phyloP scores from a whole-genome alignment of 2,329 filamentous ascomycete species.

The Monosporascus sp. region DNA sequence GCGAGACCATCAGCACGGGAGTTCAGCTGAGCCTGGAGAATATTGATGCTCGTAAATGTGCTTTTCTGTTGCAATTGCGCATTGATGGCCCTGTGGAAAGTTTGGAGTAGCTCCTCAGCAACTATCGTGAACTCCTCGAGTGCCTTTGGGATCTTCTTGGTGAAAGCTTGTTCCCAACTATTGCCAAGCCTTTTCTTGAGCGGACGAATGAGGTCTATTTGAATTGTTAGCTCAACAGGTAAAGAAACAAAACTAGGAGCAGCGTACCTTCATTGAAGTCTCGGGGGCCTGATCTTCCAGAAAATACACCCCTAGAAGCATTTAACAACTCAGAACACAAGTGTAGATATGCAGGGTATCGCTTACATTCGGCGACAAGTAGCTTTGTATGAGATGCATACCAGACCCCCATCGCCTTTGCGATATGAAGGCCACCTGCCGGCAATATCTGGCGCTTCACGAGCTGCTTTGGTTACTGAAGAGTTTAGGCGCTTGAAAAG shows the following conservation, averaged over 20 bases:
- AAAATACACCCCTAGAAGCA: slow-evolving; percentile 9
- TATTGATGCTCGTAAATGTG: not conserved
- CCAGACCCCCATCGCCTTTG: slow-evolving; percentile 5
- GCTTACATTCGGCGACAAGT: slow-evolving; percentile 11
- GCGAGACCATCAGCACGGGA: slow-evolving; percentile 1
- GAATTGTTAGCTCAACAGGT: not conserved
- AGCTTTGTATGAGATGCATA: slow-evolving; percentile 8
- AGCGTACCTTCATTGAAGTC: slow-evolving; percentile 17
- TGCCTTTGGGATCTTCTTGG: slow-evolving; percentile 7
- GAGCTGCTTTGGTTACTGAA: slow-evolving; percentile 1
- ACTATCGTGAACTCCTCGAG: slow-evolving; percentile 2
- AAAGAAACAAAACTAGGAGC: not conserved
- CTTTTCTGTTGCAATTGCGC: not conserved
- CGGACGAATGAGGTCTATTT: slow-evolving; percentile 8
- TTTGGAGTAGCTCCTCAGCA: not conserved
- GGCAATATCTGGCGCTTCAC: slow-evolving; percentile 3
- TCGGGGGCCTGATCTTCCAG: not conserved
- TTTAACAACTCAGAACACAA: slow-evolving; percentile 1
- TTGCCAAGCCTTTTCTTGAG: slow-evolving; percentile 5
- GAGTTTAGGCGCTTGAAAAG: slow-evolving; percentile 6
- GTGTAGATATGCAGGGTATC: not conserved
- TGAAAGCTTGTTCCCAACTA: slow-evolving; percentile 9
- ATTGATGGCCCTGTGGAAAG: slow-evolving; percentile 3
- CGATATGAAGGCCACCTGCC: slow-evolving; percentile 6
- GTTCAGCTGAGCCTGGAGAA: slow-evolving; percentile 8